Evolutionary conservation across 352 stramenopile species (phyloP).

Genomic region (Pythium graminicola): DNA sequence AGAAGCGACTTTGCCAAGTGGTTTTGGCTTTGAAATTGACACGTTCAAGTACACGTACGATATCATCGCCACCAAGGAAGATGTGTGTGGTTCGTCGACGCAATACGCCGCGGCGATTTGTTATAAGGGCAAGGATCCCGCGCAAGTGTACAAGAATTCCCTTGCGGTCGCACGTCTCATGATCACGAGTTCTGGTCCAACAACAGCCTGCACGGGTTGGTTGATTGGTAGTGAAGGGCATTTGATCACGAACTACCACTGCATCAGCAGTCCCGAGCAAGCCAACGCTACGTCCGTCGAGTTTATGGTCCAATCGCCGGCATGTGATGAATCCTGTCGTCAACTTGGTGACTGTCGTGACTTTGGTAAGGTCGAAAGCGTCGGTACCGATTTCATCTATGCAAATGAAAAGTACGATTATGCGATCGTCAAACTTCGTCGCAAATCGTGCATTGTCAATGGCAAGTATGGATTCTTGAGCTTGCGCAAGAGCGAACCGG

Average conservation of each 20-base stretch:
- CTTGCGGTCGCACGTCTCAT: conserved; percentile 30
- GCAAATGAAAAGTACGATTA: conserved; percentile 36
- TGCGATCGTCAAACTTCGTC: conserved; percentile 32
- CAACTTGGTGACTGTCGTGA: conserved; percentile 25
- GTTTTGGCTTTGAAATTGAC: conserved; percentile 30
- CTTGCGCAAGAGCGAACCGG: conserved; percentile 13
- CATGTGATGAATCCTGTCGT: conserved; percentile 25
- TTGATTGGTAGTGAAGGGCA: conserved; percentile 32
- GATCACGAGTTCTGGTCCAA: conserved; percentile 16
- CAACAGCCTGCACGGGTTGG: conserved; percentile 31
- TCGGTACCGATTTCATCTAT: conserved; percentile 26
- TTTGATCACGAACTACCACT: conserved; percentile 37
- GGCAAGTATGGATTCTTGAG: conserved; percentile 31
- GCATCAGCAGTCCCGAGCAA: conserved; percentile 22
- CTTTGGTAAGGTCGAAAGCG: conserved; percentile 26
- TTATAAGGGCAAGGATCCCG: conserved; percentile 27
- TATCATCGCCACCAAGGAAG: conserved; percentile 22
- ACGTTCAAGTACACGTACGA: conserved; percentile 27
- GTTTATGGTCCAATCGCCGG: conserved; percentile 26
- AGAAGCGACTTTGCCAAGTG: background rate
- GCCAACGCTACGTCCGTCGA: conserved; percentile 24
- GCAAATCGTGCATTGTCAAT: conserved; percentile 22
- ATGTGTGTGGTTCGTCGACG: conserved; percentile 27
- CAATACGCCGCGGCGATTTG: conserved; percentile 29
- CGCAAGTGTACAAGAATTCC: conserved; percentile 20